These are phyloP conservation scores for Fimicolochytrium jonesii DNA, from an alignment of 192 early-diverging fungal genomes.

Conservation along the genomic window DNA sequence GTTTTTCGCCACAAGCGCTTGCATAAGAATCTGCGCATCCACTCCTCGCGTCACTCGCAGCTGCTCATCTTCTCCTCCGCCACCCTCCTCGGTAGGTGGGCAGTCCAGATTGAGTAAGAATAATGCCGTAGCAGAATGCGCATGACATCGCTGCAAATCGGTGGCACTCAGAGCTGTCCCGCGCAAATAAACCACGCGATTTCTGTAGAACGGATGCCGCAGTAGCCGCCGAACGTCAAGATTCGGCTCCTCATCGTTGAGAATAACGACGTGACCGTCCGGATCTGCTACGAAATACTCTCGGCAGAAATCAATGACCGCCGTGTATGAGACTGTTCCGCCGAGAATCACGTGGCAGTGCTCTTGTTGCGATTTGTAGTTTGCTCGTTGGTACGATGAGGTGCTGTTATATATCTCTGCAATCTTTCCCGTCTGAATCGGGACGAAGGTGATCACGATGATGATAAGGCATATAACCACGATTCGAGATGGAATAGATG, in stretches of 20 bases:
- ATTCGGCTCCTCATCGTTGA: conserved; percentile 30
- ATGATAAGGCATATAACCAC: conserved; percentile 53
- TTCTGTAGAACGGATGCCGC: conserved; percentile 45
- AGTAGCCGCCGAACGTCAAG: conserved; percentile 36
- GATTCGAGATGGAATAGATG: conserved; percentile 41
- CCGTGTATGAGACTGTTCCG: conserved; percentile 35
- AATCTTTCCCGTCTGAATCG: conserved; percentile 44
- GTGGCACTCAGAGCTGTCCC: conserved; percentile 30
- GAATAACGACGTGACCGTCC: conserved; percentile 37
- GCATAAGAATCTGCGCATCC: conserved; percentile 47
- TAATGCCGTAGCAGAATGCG: conserved; percentile 40
- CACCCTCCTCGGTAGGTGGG: not conserved
- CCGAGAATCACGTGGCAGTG: conserved; percentile 43
- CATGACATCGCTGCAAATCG: conserved; percentile 39
- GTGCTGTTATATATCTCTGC: conserved; percentile 46
- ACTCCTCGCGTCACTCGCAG: conserved; percentile 31
- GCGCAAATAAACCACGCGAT: conserved; percentile 37
- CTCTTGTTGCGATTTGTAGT: conserved; percentile 15
- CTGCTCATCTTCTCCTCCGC: conserved; percentile 37
- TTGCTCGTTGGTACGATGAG: conserved; percentile 43
- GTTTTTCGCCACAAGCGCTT: conserved; percentile 41
- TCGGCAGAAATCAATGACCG: conserved; percentile 46
- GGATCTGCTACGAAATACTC: conserved; percentile 45
- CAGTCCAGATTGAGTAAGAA: conserved; percentile 40
- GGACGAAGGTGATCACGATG: conserved; percentile 48